phyloP scores from a whole-genome alignment of 2,329 filamentous ascomycete genomes.

The Aureobasidium sp. region DNA sequence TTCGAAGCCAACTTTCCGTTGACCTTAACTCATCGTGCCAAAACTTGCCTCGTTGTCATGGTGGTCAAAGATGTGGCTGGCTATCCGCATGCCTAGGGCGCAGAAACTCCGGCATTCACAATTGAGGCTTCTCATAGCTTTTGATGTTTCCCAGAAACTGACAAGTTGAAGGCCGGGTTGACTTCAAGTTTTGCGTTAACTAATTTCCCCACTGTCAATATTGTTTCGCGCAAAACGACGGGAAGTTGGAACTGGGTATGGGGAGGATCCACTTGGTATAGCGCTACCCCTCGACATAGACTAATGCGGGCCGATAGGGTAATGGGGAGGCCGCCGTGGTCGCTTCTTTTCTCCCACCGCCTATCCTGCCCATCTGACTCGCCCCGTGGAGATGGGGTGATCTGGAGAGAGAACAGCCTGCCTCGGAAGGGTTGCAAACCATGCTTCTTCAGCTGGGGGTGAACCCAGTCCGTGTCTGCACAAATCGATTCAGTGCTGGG shows the following conservation, averaged over 20 bases:
- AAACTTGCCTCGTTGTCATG: not conserved
- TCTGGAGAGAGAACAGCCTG: not conserved
- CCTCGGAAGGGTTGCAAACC: not conserved
- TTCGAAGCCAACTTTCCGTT: not conserved
- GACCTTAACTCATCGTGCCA: not conserved
- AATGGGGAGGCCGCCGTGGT: not conserved
- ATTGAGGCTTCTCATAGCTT: not conserved
- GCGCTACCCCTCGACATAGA: slow-evolving; percentile 10
- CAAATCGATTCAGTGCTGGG: not conserved
- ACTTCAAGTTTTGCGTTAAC: not conserved
- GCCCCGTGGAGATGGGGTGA: slow-evolving; percentile 6
- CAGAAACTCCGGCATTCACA: not conserved
- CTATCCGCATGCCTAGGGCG: not conserved
- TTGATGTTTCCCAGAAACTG: not conserved
- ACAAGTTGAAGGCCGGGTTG: not conserved
- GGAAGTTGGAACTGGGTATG: not conserved
- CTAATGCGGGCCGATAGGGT: not conserved
- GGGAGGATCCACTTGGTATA: not conserved
- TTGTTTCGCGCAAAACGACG: slow-evolving; percentile 7
- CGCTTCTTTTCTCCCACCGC: slow-evolving; percentile 1
- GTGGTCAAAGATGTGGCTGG: not conserved
- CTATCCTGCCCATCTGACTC: not conserved
- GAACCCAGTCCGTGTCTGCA: not conserved
- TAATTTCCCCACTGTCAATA: slow-evolving; percentile 5
- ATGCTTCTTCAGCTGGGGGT: not conserved